Base-by-base conservation (phyloP, 331 rosid genomes). In the Prunus yedoensis region DNA sequence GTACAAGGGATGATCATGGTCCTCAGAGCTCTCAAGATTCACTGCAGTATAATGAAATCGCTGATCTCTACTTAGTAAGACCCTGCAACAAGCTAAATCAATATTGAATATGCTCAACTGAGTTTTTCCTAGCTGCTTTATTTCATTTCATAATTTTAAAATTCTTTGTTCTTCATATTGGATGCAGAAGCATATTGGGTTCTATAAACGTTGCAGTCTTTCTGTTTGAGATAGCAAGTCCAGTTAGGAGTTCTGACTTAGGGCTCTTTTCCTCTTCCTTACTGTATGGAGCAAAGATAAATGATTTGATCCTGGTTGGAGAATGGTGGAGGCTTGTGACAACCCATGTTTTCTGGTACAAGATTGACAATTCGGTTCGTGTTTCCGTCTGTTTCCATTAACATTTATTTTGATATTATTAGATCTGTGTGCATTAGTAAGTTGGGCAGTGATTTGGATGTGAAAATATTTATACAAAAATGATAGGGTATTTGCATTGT, bases 341-440 rank as follows among this genome's bases (percentile, higher is more conserved):
- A n/a, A 76, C 99, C 99, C 70, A 91, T 94, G 96, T n/a, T 94
- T 94, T 94, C 99, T 94, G 99, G 99, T 94, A 91, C 99, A 91
- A 75, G 80, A 78, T 84, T 83, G 88, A 85, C 74, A 80, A 81
- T 53, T 94, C 86, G 97, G 95, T 91, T 84, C 68, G 93, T 94
- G 84, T 85, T 91, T 87, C 90, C 74, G 73, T 91, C 92, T 50
- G 77, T 76, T 64, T 35, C 53, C 17, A n/a, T 70, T 18, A n/a
- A 13, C 64, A 75, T 67, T 62, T 53, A 21, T 78, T 59, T 21
- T 52, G 17, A 17, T 30, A 30, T 5, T 11, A n/a, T 32, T 16
- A 17, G 46, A 23, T n/a, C 32, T 66, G 9, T 28, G n/a, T 51
- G 46, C 11, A 70, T 35, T 30, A n/a, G 9, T 21, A 53, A 71